A percentile compares a stretch with the other conserved stretches of the same genome.
Evolutionary conservation across 768 basidiomycete genomes (phyloP).

Genomic region (Trametopsis cervina): DNA sequence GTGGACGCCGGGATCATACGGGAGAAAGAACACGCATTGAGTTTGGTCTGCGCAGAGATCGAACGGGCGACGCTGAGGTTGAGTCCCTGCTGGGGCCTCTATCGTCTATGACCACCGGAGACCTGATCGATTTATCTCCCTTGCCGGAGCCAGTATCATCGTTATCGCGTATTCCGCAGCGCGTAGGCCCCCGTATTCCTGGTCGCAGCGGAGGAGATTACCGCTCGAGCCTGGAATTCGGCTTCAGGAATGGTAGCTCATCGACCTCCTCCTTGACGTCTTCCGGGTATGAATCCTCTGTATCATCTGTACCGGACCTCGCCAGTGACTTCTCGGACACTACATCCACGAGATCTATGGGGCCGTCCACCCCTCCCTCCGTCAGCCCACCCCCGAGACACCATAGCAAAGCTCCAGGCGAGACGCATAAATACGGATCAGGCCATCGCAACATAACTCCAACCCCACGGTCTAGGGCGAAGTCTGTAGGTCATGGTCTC

Average conservation of each 20-base stretch:
- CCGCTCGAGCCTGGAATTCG: neutral
- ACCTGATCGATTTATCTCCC: conserved; percentile 19
- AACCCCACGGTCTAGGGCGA: conserved; percentile 18
- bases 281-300: conserved; percentile 23
- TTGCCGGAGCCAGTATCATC: neutral
- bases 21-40: neutral
- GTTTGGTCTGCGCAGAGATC: conserved; percentile 11
- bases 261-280: conserved; percentile 5
- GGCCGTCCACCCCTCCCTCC: conserved; percentile 44
- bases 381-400: conserved; percentile 26
- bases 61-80: conserved; percentile 18
- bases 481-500: conserved; percentile 13
- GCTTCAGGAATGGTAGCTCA: conserved; percentile 1
- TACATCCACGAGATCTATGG: conserved; percentile 42
- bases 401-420: conserved; percentile 4
- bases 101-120: conserved; percentile 9
- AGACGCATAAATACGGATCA: neutral
- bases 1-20: neutral
- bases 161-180: neutral
- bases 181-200: neutral
- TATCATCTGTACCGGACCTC: conserved; percentile 54
- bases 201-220: neutral
- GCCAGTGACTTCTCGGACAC: conserved; percentile 54
- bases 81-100: conserved; percentile 17
- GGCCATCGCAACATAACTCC: conserved; percentile 14